Percentiles rank a stretch among this genome's conserved stretches.
Evolutionary conservation across 805 yeast species (phyloP).

Genomic region (Danielozyma ontarioensis): DNA sequence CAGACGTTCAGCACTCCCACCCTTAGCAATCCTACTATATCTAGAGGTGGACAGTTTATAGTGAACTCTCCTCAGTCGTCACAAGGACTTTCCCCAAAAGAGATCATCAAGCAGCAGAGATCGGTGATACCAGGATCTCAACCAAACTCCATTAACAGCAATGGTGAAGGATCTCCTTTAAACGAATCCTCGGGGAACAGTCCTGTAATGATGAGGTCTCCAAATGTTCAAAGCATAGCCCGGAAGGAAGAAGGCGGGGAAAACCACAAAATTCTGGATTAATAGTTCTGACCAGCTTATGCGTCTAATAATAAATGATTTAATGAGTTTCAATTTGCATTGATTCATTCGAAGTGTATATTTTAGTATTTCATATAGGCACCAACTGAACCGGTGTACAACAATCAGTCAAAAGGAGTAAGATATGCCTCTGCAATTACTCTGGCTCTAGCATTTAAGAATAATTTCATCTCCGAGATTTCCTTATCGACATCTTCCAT

Average conservation of each 20-base stretch:
- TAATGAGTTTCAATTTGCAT: constrained; percentile 1
- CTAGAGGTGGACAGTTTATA: constrained; percentile 13
- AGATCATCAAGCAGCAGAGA: constrained; percentile 17
- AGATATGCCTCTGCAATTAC: constrained; percentile 95
- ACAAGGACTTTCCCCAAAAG: constrained; percentile 27
- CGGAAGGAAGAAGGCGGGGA: not conserved
- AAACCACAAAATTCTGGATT: not conserved
- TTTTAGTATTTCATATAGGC: constrained; percentile 1
- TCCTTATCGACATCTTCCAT: constrained; percentile 99
- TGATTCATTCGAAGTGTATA: constrained; percentile 4
- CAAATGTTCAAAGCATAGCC: constrained; percentile 4
- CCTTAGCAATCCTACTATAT: constrained; percentile 5
- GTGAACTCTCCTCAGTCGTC: constrained; percentile 23
- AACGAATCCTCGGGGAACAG: constrained; percentile 11
- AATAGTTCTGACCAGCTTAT: not conserved
- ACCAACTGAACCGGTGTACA: no score
- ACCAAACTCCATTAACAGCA: not conserved
- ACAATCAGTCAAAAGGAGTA: constrained; percentile 83
- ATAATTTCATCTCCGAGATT: constrained; percentile 96
- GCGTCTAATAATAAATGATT: not conserved
- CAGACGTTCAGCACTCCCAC: constrained; percentile 12
- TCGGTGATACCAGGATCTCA: not conserved
- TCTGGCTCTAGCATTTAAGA: constrained; percentile 95
- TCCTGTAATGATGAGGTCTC: constrained; percentile 14
- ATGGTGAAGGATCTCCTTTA: not conserved